Base-by-base conservation (phyloP, 768 basidiomycete species). In the Podaxis carcinomalis region DNA sequence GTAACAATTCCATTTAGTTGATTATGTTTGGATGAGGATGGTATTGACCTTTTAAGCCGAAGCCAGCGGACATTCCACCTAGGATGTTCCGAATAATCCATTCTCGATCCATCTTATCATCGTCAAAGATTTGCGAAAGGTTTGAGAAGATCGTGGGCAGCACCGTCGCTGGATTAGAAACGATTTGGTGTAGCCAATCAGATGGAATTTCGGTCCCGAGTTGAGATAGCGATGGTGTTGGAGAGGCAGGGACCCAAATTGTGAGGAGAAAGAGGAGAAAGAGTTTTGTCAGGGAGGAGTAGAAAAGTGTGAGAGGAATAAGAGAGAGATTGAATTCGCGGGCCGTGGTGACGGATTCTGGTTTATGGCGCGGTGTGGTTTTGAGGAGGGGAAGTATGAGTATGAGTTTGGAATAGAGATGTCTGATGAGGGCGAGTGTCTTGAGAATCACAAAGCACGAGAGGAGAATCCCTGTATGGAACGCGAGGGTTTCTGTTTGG, bases 1-100 rank as follows among this genome's bases (percentile, higher is more conserved):
- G 14, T 14, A 10, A 27, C 40, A 21, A 50, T 7, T 11, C 32
- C 16, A 42, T 21, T 23, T 47, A 51, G 36, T 7, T 4, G 44
- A 37, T 42, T 1, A 21, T 7, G 11, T 7, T n/a, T 57, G 14
- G 37, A 5, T 7, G 27, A 35, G 62, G 64, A 35, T 11, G 14
- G 27, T 0, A 69, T 77, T 46, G 66, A 92, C 92, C 89, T 68
- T 92, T 83, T 56, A 94, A 71, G 0, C 91, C 92, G 70, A 93
- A 94, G 1, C 92, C 92, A 35, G 92, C 88, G 10, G 91, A 88
- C 84, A 94, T 87, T 0, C 92, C 92, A 10, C 92, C 92, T 1
- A 94, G 76, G 9, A 93, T 77, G 65, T 94, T 93, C 25, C 92
- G 80, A 3, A 93, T 85, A 5, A 92, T 76, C 92, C 92, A 94